A percentile compares a stretch with the other conserved stretches of the same genome.
Conservation (phyloP, 2,329 filamentous ascomycete species). For the Aspergillus sp. region DNA sequence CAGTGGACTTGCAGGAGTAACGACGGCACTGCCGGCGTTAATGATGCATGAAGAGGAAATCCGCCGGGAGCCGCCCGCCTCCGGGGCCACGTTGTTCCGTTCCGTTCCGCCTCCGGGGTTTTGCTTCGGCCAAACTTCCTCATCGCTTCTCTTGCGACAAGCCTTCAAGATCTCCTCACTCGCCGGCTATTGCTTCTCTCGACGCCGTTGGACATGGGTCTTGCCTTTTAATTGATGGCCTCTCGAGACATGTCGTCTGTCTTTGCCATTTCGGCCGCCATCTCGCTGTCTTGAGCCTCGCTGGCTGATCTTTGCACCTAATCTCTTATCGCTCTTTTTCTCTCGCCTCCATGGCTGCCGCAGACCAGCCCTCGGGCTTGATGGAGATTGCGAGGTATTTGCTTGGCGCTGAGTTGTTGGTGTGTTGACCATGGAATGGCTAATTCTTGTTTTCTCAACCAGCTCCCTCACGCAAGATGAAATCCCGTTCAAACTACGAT, state of each 20-base stretch:
- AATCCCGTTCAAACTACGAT: slow-evolving; percentile 94
- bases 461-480: slow-evolving; percentile 78
- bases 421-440: neutral
- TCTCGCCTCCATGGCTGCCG: slow-evolving; percentile 34
- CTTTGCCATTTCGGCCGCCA: slow-evolving; percentile 12
- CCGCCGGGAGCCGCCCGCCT: too few relatives aligned
- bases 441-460: neutral
- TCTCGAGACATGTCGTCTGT: slow-evolving; percentile 20
- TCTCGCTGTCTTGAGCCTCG: slow-evolving; percentile 14
- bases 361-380: slow-evolving; percentile 41
- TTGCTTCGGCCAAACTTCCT: slow-evolving; percentile 14
- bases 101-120: slow-evolving; percentile 16
- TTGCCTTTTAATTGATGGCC: slow-evolving; percentile 15
- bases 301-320: slow-evolving; percentile 1
- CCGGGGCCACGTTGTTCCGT: slow-evolving; percentile 15
- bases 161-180: slow-evolving; percentile 55
- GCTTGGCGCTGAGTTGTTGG: neutral
- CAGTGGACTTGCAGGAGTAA: too few relatives aligned
- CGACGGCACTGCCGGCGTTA: too few relatives aligned
- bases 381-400: slow-evolving; percentile 44
- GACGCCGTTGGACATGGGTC: slow-evolving; percentile 29
- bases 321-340: slow-evolving; percentile 3
- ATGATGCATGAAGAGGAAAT: too few relatives aligned
- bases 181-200: slow-evolving; percentile 64
- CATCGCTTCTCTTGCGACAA: slow-evolving; percentile 7